Percentiles rank a stretch among this genome's conserved stretches.
Evolutionary conservation across 1,284 basidiomycete species (phyloP).

Genomic region (Athelia psychrophila): DNA sequence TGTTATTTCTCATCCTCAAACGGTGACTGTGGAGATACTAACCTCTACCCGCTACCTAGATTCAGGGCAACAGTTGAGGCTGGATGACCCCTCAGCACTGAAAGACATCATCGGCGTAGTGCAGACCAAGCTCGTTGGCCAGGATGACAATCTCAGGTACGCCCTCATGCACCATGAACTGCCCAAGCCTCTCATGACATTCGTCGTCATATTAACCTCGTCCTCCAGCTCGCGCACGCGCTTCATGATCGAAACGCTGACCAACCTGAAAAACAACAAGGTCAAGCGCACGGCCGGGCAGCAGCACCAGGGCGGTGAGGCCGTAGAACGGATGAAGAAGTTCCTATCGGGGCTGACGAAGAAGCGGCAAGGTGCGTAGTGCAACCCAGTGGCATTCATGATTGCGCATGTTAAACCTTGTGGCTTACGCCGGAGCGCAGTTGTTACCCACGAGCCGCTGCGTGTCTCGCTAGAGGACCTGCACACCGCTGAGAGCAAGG

Average conservation of each 20-base stretch:
- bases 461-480: slow-evolving; percentile 86
- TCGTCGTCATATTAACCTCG: slow-evolving; percentile 4
- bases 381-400: not conserved
- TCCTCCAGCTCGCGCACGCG: slow-evolving; percentile 74
- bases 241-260: slow-evolving; percentile 93
- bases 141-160: slow-evolving; percentile 61
- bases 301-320: slow-evolving; percentile 66
- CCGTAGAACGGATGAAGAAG: slow-evolving; percentile 83
- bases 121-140: slow-evolving; percentile 64
- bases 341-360: slow-evolving; percentile 75
- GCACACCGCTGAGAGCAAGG: slow-evolving; percentile 79
- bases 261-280: slow-evolving; percentile 90
- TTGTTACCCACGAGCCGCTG: slow-evolving; percentile 79
- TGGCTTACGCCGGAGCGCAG: too few relatives aligned
- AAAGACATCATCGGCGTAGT: slow-evolving; percentile 86
- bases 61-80: slow-evolving; percentile 84
- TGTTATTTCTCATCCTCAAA: too few relatives aligned
- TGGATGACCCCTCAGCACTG: slow-evolving; percentile 82
- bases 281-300: slow-evolving; percentile 56
- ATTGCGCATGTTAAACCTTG: too few relatives aligned
- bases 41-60: too few relatives aligned
- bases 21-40: too few relatives aligned
- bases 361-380: slow-evolving; percentile 64
- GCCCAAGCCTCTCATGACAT: not conserved
- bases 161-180: not conserved